Percentiles rank a stretch among this genome's conserved stretches.
These are phyloP conservation scores for Zygotorulaspora mrakii DNA, from an alignment of 1,139 yeast genomes.

Conservation along the genomic window DNA sequence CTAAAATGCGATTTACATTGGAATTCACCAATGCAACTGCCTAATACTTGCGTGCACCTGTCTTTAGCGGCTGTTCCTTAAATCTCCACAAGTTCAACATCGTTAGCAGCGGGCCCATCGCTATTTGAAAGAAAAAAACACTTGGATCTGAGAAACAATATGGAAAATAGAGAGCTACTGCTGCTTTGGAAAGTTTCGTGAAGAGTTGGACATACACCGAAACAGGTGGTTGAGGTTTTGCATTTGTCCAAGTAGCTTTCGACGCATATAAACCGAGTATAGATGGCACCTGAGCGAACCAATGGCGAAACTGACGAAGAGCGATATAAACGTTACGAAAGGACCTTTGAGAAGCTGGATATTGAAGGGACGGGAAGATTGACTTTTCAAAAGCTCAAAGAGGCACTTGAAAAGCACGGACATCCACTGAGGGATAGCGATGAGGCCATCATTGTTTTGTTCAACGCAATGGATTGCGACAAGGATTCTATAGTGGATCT, in stretches of 20 bases:
- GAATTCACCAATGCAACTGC: too few relatives aligned
- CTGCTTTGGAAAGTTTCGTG: too few relatives aligned
- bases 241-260: background rate
- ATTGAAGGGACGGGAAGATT: slow-evolving; percentile 52
- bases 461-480: slow-evolving; percentile 55
- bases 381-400: slow-evolving; percentile 50
- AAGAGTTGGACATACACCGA: background rate
- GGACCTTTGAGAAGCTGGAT: slow-evolving; percentile 48
- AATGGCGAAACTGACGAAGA: slow-evolving; percentile 19
- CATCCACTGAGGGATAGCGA: slow-evolving; percentile 69
- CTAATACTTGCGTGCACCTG: too few relatives aligned
- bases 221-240: background rate
- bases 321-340: slow-evolving; percentile 24
- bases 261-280: background rate
- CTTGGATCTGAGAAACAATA: background rate
- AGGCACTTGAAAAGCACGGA: slow-evolving; percentile 50
- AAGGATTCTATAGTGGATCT: slow-evolving; percentile 56
- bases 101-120: slow-evolving; percentile 3
- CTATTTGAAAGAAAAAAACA: background rate
- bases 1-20: too few relatives aligned
- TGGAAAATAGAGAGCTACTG: background rate
- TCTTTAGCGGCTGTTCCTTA: too few relatives aligned
- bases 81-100: too few relatives aligned
- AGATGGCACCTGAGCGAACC: slow-evolving; percentile 10
- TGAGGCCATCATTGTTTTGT: slow-evolving; percentile 53